Conservation (phyloP, 768 basidiomycete species). For the Suillus subluteus region DNA sequence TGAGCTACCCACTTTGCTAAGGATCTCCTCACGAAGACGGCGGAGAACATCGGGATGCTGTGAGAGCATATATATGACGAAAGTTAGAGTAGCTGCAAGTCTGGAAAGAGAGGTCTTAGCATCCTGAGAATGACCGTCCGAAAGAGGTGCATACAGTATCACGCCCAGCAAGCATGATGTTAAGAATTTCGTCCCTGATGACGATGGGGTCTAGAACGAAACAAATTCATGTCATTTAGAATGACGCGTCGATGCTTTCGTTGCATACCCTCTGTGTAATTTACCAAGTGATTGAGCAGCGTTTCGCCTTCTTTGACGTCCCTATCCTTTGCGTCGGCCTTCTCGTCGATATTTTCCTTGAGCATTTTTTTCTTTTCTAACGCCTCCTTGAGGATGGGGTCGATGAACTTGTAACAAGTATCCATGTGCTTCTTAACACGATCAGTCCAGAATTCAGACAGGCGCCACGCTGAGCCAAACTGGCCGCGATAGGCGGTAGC, state of each 20-base stretch:
- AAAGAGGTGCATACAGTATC: constrained; percentile 31
- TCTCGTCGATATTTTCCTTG: constrained; percentile 14
- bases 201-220: constrained; percentile 32
- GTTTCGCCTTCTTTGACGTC: constrained; percentile 45
- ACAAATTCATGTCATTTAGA: constrained; percentile 6
- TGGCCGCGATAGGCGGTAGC: constrained; percentile 35
- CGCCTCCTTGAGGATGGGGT: constrained; percentile 49
- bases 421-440: constrained; percentile 40
- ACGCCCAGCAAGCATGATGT: constrained; percentile 41
- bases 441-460: constrained; percentile 48
- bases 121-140: neutral
- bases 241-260: neutral
- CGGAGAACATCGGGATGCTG: constrained; percentile 31
- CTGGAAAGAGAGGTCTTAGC: constrained; percentile 17
- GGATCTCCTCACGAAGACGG: constrained; percentile 36
- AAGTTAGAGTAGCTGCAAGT: constrained; percentile 37
- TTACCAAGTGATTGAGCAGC: constrained; percentile 56
- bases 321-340: constrained; percentile 20
- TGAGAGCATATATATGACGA: constrained; percentile 31
- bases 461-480: constrained; percentile 47
- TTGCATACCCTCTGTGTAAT: constrained; percentile 51
- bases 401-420: constrained; percentile 49
- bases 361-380: constrained; percentile 39
- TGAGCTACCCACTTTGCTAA: constrained; percentile 29
- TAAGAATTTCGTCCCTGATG: constrained; percentile 40